Conservation (phyloP, 2,329 filamentous ascomycete genomes). For the Knufia petricola region DNA sequence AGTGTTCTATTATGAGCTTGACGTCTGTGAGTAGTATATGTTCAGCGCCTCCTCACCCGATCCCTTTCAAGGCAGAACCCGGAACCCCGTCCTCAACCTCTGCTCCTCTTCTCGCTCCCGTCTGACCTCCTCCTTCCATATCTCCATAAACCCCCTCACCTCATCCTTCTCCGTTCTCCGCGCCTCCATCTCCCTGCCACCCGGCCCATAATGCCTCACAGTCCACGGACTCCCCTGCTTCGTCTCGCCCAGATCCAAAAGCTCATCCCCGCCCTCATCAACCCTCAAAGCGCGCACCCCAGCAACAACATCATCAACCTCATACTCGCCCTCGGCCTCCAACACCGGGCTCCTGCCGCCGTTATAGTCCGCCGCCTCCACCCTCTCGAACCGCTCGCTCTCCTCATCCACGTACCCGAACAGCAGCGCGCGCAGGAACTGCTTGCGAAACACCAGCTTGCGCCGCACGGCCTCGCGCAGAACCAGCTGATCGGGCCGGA, state of each 20-base stretch:
- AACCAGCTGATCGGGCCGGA: constrained; percentile 25
- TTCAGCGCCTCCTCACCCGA: too few species aligned
- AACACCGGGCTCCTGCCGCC: constrained; percentile 12
- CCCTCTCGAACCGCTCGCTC: constrained; percentile 37
- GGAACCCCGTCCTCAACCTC: neutral
- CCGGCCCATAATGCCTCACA: constrained; percentile 12
- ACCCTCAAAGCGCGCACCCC: constrained; percentile 18
- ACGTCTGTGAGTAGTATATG: neutral
- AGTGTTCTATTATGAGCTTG: too few species aligned
- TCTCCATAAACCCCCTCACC: constrained; percentile 11
- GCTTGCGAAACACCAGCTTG: constrained; percentile 15
- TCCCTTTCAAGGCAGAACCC: neutral
- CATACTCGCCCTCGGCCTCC: constrained; percentile 18
- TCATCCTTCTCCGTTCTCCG: constrained; percentile 11
- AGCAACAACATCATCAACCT: constrained; percentile 18
- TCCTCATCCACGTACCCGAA: constrained; percentile 53
- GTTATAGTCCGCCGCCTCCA: constrained; percentile 38
- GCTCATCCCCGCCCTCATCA: constrained; percentile 17
- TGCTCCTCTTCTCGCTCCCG: neutral
- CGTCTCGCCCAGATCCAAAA: constrained; percentile 17
- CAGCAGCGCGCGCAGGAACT: constrained; percentile 23
- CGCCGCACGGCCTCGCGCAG: constrained; percentile 22
- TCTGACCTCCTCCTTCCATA: constrained; percentile 12
- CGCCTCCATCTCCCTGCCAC: constrained; percentile 7
- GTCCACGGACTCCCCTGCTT: constrained; percentile 14